Conservation (phyloP, 108 stramenopile genomes). For the Nannochloropsis gaditana region DNA sequence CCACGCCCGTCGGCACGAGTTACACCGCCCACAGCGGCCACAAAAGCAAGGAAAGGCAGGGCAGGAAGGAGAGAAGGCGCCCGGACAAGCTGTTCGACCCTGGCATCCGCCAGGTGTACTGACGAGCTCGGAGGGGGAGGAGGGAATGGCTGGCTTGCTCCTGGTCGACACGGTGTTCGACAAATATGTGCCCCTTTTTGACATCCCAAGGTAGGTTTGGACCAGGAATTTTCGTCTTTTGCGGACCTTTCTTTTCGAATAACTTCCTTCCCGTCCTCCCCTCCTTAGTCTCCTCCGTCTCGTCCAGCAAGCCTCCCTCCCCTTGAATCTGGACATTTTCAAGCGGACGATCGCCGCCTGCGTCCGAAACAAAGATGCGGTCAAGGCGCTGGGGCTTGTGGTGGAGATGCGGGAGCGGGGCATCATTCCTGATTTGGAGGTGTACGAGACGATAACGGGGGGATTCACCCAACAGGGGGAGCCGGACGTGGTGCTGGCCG, state of each 20-base stretch:
- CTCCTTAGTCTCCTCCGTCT: slow-evolving; percentile 1
- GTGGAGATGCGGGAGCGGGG: not conserved
- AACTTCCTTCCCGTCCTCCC: not conserved
- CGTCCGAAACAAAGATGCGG: not conserved
- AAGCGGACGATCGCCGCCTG: not conserved
- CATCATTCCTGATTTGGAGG: not conserved
- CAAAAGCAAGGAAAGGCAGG: no score
- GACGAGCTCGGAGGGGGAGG: no score
- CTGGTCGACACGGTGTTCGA: not conserved
- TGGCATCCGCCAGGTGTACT: no score
- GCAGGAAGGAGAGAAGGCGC: no score
- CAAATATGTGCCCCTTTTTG: not conserved
- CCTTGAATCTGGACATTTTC: not conserved
- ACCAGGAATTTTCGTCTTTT: not conserved
- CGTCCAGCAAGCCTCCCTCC: not conserved
- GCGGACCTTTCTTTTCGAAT: no score
- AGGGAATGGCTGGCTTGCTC: no score
- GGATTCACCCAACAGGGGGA: not conserved
- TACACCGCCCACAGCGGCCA: no score
- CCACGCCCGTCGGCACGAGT: no score
- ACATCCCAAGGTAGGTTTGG: not conserved
- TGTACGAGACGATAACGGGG: not conserved
- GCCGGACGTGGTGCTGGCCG: not conserved
- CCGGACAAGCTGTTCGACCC: no score
- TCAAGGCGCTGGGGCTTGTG: not conserved